Evolutionary conservation across 169 alveolate species (phyloP), one percentile per base, ranked within the genome.

Genomic region (Plasmodium relictum): DNA sequence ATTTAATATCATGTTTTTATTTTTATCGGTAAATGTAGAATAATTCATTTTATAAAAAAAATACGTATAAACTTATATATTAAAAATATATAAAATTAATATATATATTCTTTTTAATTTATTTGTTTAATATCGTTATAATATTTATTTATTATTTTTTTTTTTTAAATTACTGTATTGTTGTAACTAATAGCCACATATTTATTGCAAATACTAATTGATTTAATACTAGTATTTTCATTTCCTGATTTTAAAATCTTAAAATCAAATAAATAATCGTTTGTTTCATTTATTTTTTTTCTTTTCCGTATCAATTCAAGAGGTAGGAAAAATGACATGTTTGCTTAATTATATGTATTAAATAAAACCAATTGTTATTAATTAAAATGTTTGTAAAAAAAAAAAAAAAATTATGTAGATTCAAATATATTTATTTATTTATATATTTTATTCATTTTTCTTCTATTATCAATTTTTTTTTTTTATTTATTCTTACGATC

Each of bases 201-300:
- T 56, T 70, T 41, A n/a, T 3, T 70, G n/a, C 87, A 86, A 42
- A 86, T 61, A 39, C 88, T 70, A 41, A 86, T 72, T 6, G 92
- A 70, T 24, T 71, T 86, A 50, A 86, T 48, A 58, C 70, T 6
- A 14, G 76, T 41, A 10, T 86, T 37, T 18, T 16, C 88, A 22
- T 59, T 56, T 70, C 76, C 76, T 18, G 10, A 20, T 62, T 48
- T 69, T 37, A 86, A 41, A 42, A 70, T 42, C n/a, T 71, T 71
- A 59, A 86, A 86, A 8, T 86, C 50, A 63, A 80, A 68, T 24
- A 69, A 61, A 37, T 41, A 54, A 16, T 80, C 72, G 14, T 80
- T 68, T 8, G 10, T 41, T 12, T 66, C 78, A 6, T 37, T 24
- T 16, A 12, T 26, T 26, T 8, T 52, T 12, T 59, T 80, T 66